Base-by-base conservation (phyloP, 1,139 yeast species). In the Suhomyces bribrorum region DNA sequence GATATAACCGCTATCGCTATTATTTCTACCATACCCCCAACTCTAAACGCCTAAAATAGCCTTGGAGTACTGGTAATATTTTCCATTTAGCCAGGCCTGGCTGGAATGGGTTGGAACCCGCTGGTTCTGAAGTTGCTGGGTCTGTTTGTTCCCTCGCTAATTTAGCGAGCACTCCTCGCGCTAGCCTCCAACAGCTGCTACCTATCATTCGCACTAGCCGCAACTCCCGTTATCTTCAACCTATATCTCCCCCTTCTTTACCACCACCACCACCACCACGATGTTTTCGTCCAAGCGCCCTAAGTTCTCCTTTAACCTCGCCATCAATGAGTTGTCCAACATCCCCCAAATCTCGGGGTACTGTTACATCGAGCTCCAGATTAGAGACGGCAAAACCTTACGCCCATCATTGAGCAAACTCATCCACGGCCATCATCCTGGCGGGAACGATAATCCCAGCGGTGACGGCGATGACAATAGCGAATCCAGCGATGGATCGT, bases 291-390 rank as follows among this genome's bases (percentile, higher is more conserved):
- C 50, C 23, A 57, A 51, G 29, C 60, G 57, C 40, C 75, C 76
- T 14, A 67, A 64, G 54, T 90, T 87, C 59, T 66, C 77, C 36
- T 69, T 88, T 34, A 62, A 71, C 17, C 63, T 89, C 26, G 63
- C 74, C 14, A 74, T 90, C 38, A 76, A 79, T 42, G 95, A 86
- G 49, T 67, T 90, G 36, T 74, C 83, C 22, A 90, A 90, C 54
- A 78, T 90, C 26, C 97, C 97, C 0, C 88, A 86, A 49, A 75
- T 85, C 2, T 69, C 79, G 2, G 95, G 96, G 1, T 59, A 68
- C 30, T 81, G 92, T 50, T 81, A 62, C 49, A 77, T 88, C 18
- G 81, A 82, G 27, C 45, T 70, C 2, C 61, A 63, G 27, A 60
- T 71, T 5, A 62, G 64, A 40, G 75, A 72, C 36, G 46, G 48